Base-by-base conservation (phyloP, 441 rosid genomes). In the Corymbia calophylla region DNA sequence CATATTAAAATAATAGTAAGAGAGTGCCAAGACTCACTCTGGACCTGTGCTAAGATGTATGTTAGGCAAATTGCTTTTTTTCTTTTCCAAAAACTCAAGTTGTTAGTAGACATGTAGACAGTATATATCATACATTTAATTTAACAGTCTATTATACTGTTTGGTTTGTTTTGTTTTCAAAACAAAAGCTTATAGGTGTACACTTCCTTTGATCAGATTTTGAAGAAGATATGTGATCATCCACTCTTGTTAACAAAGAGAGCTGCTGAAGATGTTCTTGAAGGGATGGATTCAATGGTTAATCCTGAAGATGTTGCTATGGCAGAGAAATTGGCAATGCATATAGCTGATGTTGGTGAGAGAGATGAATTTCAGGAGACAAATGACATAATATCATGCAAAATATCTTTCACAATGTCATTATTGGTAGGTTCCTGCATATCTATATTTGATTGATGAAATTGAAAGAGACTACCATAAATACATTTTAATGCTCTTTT, bases 211-310 rank as follows among this genome's bases (percentile, higher is more conserved):
- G 91, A 91, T 91, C 96, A 98, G 99, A 98, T 98, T 91, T 93
- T 98, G 91, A 98, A 98, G 93, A 98, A 98, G 95, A 98, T 98
- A 92, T 98, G 99, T 91, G 99, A 98, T 91, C 99, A 98, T 89
- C 99, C 99, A 9, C 98, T 98, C 92, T 96, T 98, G 88, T 95
- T 98, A 93, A 98, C 99, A 90, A 96, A 97, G 94, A 96, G 97
- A 92, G 99, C 99, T 89, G 99, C 99, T 88, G 99, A 98, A 93
- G 99, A 98, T 94, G 97, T 98, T 23, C 93, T 98, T 9, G 99
- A 98, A 92, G 99, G 99, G 90, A 92, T 98, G 97, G 99, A 98
- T 87, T 93, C 99, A 88, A 91, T 94, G 92, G 91, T 94, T 89
- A 96, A 94, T 91, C 94, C 93, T 53, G 99, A 98, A 89, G 99